Evolutionary conservation across 2,329 filamentous ascomycete genomes (phyloP), one percentile per base, ranked within the genome.

Genomic region (Penicillium griseofulvum): DNA sequence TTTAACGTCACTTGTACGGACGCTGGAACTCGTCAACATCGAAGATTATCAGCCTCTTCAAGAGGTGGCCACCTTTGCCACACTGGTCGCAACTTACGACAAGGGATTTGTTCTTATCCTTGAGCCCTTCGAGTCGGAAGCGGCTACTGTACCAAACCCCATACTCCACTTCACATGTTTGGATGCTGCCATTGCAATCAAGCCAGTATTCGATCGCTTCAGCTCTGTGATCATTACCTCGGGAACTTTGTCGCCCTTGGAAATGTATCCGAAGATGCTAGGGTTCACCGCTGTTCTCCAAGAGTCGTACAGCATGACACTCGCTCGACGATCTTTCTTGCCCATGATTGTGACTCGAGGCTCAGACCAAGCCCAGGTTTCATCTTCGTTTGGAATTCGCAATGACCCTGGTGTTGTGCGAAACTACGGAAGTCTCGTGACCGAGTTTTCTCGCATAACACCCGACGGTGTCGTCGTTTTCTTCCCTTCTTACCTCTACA

Each of bases 191-290:
- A 99, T 99, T 62, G 94, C 95, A 39, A 99, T 99, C 68, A 95
- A 94, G 60, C 94, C 94, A 0, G 93, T 99, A 5, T 97, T 99
- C 68, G 93, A 99, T 56, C 87, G 94, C 49, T 99, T 99, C 73
- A 92, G 90, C 73, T 97, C 94, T 1, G 94, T 99, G 61, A 96
- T 99, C 69, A 97, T 99, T 71, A 99, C 94, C 0, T 97, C 94
- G 0, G 94, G 94, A 60, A 99, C 94, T 1, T 91, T 99, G 58
- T 97, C 94, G 1, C 94, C 94, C 0, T 77, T 99, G 4, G 95
- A 99, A 71, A 99, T 99, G 89, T 99, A 99, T 68, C 95, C 94
- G 0, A 97, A 96, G 69, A 99, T 99, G 92, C 86, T 99, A 26
- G 89, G 91, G 50, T 99, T 99, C 75, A 82, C 83, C 10, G 91